Base-by-base conservation (phyloP, 805 yeast genomes). In the Wickerhamiella siamensis region DNA sequence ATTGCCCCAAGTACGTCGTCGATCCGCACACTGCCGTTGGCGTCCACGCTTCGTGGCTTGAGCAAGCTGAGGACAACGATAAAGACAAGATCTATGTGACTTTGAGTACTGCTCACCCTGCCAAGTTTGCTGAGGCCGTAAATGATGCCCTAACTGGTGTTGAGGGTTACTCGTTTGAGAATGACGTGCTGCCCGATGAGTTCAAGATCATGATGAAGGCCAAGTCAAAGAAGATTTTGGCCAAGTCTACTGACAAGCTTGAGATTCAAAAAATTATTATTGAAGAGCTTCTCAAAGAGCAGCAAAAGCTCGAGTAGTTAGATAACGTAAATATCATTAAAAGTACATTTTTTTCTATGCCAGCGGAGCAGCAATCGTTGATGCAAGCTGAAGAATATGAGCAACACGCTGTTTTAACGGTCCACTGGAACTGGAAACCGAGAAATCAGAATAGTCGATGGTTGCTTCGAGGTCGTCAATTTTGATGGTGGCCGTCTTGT, bases 1-100 rank as follows among this genome's bases (percentile, higher is more conserved):
- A 77, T 29, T 57, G 68, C 34, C 70, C 72, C 42, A 70, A 75
- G 43, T 91, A 91, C 62, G 81, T 91, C 37, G 67, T 87, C 51
- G 99, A 91, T 60, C 99, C 99, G 36, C 99, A 91, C 63, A 73
- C 95, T 33, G 86, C 99, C 31, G 95, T 91, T 42, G 98, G 97
- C 57, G 80, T 91, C 36, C 72, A 79, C 45, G 80, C 94, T 17
- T 67, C 91, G 33, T 70, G 79, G 50, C 70, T 77, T 51, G 69
- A 73, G 55, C 67, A 66, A 14, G 55, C 59, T 22, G 70, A 66
- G 36, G 57, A 29, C 60, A 45, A 60, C 18, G 57, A 65, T 22
- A 62, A 69, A 32, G 38, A 36, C 36, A 29, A 32, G 35, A 66
- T 72, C 43, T 71, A 70, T 51, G 70, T 91, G 36, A 81, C 95